Conservation (phyloP, 1,139 yeast species). For the Yamadazyma aaseri region DNA sequence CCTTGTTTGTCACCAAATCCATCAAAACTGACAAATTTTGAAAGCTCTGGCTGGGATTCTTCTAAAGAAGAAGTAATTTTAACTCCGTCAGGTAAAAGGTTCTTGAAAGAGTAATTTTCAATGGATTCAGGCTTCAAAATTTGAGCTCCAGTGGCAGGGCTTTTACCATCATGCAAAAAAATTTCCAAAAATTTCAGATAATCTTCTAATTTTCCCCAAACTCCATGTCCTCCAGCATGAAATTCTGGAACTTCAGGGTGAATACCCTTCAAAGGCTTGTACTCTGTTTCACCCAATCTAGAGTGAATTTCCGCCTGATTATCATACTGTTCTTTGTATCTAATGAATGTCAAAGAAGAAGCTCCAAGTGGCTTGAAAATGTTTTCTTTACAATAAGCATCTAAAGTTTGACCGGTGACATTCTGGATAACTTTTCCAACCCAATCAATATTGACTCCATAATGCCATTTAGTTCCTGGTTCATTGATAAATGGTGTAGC, state of each 20-base stretch:
- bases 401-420: slow-evolving; percentile 41
- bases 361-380: slow-evolving; percentile 48
- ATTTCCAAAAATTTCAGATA: slow-evolving; percentile 43
- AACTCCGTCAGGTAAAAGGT: slow-evolving; percentile 33
- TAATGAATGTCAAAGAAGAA: slow-evolving; percentile 26
- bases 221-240: slow-evolving; percentile 54
- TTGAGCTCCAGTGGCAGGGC: slow-evolving; percentile 36
- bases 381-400: slow-evolving; percentile 36
- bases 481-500: slow-evolving; percentile 46
- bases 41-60: background rate
- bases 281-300: background rate
- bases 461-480: slow-evolving; percentile 53
- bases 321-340: background rate
- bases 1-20: slow-evolving; percentile 10
- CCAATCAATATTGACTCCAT: slow-evolving; percentile 56
- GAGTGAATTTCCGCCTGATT: background rate
- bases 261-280: background rate
- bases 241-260: slow-evolving; percentile 20
- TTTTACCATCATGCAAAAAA: slow-evolving; percentile 45
- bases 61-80: slow-evolving; percentile 1
- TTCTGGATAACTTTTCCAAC: slow-evolving; percentile 47
- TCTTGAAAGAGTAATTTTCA: slow-evolving; percentile 25
- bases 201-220: slow-evolving; percentile 43
- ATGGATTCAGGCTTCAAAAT: slow-evolving; percentile 25
- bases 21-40: slow-evolving; percentile 18